Evolutionary conservation across 306 rosid species (phyloP).

Genomic region (Corylus avellana): DNA sequence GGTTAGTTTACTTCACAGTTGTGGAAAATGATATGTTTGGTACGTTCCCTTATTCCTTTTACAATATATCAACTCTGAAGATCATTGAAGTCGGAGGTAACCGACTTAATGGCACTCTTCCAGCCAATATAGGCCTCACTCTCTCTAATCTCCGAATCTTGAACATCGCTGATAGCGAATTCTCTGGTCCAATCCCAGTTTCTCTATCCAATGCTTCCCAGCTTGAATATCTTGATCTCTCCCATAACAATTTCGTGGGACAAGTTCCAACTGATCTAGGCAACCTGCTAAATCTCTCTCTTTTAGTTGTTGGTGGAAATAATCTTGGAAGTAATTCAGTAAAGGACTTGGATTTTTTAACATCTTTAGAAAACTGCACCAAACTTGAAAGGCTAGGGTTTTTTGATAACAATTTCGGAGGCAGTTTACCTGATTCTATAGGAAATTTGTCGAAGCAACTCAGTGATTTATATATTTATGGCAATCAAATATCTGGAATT

Average conservation of each 20-base stretch:
- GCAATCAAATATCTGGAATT: constrained; percentile 26
- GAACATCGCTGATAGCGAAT: constrained; percentile 10
- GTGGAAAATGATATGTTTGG: constrained; percentile 18
- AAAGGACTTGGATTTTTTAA: constrained; percentile 32
- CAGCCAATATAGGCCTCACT: constrained; percentile 32
- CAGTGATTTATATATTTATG: neutral
- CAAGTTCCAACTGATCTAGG: constrained; percentile 27
- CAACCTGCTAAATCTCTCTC: neutral
- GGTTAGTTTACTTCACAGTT: neutral
- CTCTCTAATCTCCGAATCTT: constrained; percentile 27
- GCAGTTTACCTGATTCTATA: constrained; percentile 27
- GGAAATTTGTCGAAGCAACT: constrained; percentile 42
- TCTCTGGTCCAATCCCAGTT: constrained; percentile 38
- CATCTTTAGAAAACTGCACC: constrained; percentile 34
- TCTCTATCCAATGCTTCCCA: constrained; percentile 39
- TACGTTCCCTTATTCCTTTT: constrained; percentile 33
- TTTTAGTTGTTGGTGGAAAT: neutral
- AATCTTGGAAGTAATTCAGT: constrained; percentile 33
- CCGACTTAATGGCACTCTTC: constrained; percentile 35
- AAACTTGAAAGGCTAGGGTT: neutral
- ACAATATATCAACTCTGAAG: constrained; percentile 38
- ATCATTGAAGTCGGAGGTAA: neutral
- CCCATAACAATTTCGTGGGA: constrained; percentile 3
- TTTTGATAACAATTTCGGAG: constrained; percentile 32
- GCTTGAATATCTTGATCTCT: neutral